These are phyloP conservation scores for Monosporascus sp. DNA, from an alignment of 2,329 filamentous ascomycete species.

Conservation along the genomic window DNA sequence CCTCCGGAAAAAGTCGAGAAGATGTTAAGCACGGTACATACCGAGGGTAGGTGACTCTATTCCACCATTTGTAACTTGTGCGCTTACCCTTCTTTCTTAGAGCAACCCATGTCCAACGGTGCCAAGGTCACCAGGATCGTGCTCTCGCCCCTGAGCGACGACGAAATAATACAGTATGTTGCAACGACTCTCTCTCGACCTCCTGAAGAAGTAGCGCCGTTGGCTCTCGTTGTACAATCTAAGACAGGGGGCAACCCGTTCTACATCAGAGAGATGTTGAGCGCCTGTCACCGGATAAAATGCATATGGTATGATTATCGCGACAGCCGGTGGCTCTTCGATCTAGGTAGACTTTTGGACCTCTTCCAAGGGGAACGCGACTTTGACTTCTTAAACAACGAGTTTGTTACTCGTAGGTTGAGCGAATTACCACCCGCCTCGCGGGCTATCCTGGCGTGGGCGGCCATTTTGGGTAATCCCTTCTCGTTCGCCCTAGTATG, in stretches of 20 bases:
- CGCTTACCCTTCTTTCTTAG: conserved; percentile 24
- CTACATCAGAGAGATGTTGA: conserved; percentile 86
- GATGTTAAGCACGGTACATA: conserved; percentile 49
- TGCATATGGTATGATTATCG: conserved; percentile 91
- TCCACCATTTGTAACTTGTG: neutral
- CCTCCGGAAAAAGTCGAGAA: conserved; percentile 48
- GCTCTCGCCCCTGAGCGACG: conserved; percentile 69
- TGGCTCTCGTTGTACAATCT: conserved; percentile 81
- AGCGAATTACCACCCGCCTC: conserved; percentile 69
- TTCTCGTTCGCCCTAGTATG: conserved; percentile 82
- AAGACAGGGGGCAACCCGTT: conserved; percentile 88
- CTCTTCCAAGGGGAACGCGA: conserved; percentile 77
- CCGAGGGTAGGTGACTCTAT: conserved; percentile 38
- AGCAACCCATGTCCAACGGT: conserved; percentile 39
- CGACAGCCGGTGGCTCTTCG: conserved; percentile 75
- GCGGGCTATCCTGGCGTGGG: conserved; percentile 81
- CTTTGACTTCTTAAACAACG: conserved; percentile 73
- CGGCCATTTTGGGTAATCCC: conserved; percentile 70
- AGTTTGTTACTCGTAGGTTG: conserved; percentile 75
- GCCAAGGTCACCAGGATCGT: conserved; percentile 63
- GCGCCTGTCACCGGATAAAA: conserved; percentile 76
- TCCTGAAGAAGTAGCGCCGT: conserved; percentile 65
- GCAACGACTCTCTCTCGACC: conserved; percentile 72
- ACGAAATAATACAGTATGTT: conserved; percentile 78
- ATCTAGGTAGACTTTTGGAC: conserved; percentile 79